Percentiles rank a stretch among this genome's conserved stretches.
Evolutionary conservation across 2,329 filamentous ascomycete species (phyloP).

Genomic region (Apiospora arundinis): DNA sequence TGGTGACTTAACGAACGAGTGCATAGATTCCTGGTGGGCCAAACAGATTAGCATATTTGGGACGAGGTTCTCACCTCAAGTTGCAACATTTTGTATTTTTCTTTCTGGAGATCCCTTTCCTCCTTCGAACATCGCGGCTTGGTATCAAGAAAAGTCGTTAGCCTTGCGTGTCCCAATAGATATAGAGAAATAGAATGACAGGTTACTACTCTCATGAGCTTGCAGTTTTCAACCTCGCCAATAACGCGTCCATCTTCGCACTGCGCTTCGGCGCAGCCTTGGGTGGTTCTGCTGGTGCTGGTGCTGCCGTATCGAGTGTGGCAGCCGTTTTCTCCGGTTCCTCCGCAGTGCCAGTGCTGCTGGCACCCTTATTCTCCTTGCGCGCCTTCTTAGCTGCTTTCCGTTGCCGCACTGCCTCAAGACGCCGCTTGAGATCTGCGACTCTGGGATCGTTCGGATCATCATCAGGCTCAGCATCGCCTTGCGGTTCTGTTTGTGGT

Average conservation of each 20-base stretch:
- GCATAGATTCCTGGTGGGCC: background rate
- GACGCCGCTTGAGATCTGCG: conserved; percentile 50
- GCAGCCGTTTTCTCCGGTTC: background rate
- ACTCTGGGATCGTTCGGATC: conserved; percentile 46
- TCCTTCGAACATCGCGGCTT: conserved; percentile 30
- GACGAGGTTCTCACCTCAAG: conserved; percentile 3
- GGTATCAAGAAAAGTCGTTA: conserved; percentile 23
- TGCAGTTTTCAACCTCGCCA: background rate
- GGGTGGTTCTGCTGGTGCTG: conserved; percentile 27
- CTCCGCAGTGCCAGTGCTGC: background rate
- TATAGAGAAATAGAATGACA: background rate
- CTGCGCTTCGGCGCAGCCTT: background rate
- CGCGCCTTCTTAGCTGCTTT: conserved; percentile 46
- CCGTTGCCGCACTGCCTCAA: conserved; percentile 43
- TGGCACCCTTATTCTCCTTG: conserved; percentile 38
- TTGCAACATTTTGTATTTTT: background rate
- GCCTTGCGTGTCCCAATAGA: conserved; percentile 7
- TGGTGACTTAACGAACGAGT: background rate
- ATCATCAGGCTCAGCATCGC: background rate
- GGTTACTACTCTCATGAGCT: conserved; percentile 3
- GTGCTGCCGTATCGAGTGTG: conserved; percentile 24
- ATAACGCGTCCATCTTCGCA: conserved; percentile 16
- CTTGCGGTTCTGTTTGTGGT: background rate
- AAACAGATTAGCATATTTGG: background rate
- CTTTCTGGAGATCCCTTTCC: background rate